Percentiles rank a stretch among this genome's conserved stretches.
These are phyloP conservation scores for Ceratocystis lukuohia DNA, from an alignment of 2,329 filamentous ascomycete species.

Conservation along the genomic window DNA sequence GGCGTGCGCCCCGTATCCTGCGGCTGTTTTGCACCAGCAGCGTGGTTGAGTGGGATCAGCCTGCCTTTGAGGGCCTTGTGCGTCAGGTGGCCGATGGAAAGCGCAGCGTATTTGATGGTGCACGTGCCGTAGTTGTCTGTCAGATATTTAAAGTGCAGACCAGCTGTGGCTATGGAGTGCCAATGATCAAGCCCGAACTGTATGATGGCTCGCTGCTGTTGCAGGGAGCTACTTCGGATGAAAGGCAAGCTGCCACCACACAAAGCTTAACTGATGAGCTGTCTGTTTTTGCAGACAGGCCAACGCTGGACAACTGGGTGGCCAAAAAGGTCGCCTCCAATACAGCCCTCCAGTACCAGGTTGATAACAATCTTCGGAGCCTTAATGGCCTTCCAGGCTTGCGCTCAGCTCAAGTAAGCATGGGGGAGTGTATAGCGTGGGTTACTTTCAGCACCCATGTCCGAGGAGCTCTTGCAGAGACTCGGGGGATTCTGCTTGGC, in stretches of 20 bases:
- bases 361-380: conserved; percentile 39
- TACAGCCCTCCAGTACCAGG: conserved; percentile 42
- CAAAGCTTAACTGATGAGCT: conserved; percentile 25
- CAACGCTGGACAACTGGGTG: conserved; percentile 41
- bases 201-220: conserved; percentile 23
- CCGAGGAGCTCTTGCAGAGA: conserved; percentile 21
- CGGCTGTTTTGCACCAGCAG: conserved; percentile 47
- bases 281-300: conserved; percentile 38
- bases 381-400: conserved; percentile 48
- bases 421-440: conserved; percentile 36
- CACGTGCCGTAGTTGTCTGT: conserved; percentile 46
- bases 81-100: conserved; percentile 29
- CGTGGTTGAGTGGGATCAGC: conserved; percentile 47
- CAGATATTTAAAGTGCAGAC: conserved; percentile 54
- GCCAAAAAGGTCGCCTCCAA: conserved; percentile 36
- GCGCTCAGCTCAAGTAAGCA: conserved; percentile 36
- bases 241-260: not conserved
- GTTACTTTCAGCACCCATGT: conserved; percentile 25
- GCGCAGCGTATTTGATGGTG: conserved; percentile 32
- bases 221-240: conserved; percentile 14
- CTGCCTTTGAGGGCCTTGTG: conserved; percentile 37
- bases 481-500: conserved; percentile 25
- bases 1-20: conserved; percentile 45
- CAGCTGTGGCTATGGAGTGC: conserved; percentile 53
- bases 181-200: conserved; percentile 34